These are phyloP conservation scores for Phytophthora pseudosyringae DNA, from an alignment of 352 stramenopile species.

Conservation along the genomic window DNA sequence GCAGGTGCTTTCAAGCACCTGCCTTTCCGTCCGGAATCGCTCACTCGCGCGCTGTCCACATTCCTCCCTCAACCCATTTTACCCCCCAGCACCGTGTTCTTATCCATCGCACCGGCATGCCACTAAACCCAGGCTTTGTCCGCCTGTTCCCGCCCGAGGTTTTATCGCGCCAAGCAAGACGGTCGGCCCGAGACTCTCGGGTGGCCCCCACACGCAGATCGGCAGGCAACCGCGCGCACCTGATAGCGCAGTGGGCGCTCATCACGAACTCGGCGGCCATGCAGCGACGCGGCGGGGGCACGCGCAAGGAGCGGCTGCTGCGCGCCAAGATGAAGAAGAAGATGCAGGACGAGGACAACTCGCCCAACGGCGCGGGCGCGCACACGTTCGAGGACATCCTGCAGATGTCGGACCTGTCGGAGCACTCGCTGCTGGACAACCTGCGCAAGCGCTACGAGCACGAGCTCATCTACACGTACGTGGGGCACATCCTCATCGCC, in stretches of 20 bases:
- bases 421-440: constrained; percentile 90
- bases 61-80: neutral
- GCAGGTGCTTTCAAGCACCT: neutral
- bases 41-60: neutral
- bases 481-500: constrained; percentile 90
- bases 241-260: constrained; percentile 42
- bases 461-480: constrained; percentile 95
- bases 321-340: constrained; percentile 91
- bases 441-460: constrained; percentile 91
- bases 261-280: constrained; percentile 22
- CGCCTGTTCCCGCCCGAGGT: constrained; percentile 16
- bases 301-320: constrained; percentile 85
- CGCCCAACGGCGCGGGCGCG: constrained; percentile 37
- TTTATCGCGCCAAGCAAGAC: constrained; percentile 15
- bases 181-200: neutral
- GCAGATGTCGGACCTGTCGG: constrained; percentile 90
- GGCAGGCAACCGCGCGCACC: constrained; percentile 14
- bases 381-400: constrained; percentile 88
- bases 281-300: constrained; percentile 52
- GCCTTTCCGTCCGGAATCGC: neutral
- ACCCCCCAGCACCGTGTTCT: constrained; percentile 10
- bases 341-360: constrained; percentile 68
- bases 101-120: neutral
- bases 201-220: constrained; percentile 34
- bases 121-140: constrained; percentile 6